Conservation (phyloP, 2,329 filamentous ascomycete species). For the Epichloe gansuensis region DNA sequence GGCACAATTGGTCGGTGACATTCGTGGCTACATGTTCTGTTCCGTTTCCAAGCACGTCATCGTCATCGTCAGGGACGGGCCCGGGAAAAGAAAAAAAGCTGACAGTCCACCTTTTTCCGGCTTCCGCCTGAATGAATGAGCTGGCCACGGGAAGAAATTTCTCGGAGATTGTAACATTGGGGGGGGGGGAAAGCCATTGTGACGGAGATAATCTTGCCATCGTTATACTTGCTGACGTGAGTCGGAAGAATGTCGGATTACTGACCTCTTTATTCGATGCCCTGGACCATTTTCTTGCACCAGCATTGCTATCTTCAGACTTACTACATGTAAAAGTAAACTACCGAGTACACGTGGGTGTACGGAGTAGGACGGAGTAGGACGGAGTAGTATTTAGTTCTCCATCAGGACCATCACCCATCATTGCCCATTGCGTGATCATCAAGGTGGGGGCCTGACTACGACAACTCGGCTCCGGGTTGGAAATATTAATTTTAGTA, state of each 20-base stretch:
- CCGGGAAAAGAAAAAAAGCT: not conserved
- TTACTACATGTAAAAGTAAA: too few species aligned
- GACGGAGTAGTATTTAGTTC: too few species aligned
- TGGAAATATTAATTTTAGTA: not conserved
- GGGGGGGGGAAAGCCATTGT: too few species aligned
- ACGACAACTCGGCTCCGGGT: conserved; percentile 1
- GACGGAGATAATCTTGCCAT: too few species aligned
- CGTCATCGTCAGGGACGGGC: conserved; percentile 5
- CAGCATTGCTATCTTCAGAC: not conserved
- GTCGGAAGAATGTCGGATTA: not conserved
- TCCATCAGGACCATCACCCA: conserved; percentile 6
- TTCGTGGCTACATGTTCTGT: not conserved
- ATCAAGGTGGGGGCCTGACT: conserved; percentile 5
- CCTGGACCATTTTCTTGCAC: conserved; percentile 1
- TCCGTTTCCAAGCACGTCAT: conserved; percentile 7
- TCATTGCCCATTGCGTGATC: conserved; percentile 24
- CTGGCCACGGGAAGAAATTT: too few species aligned
- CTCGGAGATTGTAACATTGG: too few species aligned
- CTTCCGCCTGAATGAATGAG: too few species aligned
- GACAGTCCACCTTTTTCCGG: not conserved
- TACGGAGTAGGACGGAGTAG: too few species aligned
- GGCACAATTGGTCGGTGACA: not conserved
- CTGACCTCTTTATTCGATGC: not conserved
- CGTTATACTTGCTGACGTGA: too few species aligned
- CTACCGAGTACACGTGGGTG: too few species aligned